Evolutionary conservation across 2,329 filamentous ascomycete species (phyloP).

Genomic region (Pyrenophora seminiperda): DNA sequence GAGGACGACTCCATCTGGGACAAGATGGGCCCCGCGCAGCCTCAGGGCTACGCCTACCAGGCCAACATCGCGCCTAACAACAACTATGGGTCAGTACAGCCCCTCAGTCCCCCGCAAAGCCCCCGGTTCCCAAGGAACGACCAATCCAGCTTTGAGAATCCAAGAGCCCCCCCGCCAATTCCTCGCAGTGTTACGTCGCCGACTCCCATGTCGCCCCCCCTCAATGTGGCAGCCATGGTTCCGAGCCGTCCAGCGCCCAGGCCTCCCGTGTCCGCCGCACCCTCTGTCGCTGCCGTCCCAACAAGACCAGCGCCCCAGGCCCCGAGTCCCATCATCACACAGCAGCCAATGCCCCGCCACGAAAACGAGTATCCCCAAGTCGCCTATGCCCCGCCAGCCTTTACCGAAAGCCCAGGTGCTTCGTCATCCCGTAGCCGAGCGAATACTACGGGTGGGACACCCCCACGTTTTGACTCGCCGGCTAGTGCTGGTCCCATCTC

Average conservation of each 20-base stretch:
- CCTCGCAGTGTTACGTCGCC: constrained; percentile 56
- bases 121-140: constrained; percentile 87
- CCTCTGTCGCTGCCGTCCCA: constrained; percentile 56
- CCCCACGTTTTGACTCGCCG: constrained; percentile 54
- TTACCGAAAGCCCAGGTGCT: constrained; percentile 45
- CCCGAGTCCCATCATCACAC: constrained; percentile 52
- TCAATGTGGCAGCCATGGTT: constrained; percentile 59
- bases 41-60: constrained; percentile 54
- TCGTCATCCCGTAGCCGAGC: constrained; percentile 50
- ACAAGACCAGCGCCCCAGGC: constrained; percentile 63
- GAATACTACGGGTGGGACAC: constrained; percentile 50
- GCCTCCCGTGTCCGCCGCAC: constrained; percentile 66
- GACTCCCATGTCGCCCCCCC: constrained; percentile 50
- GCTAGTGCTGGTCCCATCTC: constrained; percentile 44
- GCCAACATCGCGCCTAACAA: constrained; percentile 41
- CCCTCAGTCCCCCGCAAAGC: constrained; percentile 77
- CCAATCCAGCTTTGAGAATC: constrained; percentile 96
- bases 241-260: constrained; percentile 85
- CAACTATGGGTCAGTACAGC: constrained; percentile 52
- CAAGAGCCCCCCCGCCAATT: constrained; percentile 87
- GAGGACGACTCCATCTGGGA: constrained; percentile 89
- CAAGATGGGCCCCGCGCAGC: constrained; percentile 89
- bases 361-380: constrained; percentile 51
- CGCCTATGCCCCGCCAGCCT: constrained; percentile 50
- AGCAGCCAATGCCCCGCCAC: constrained; percentile 36